phyloP scores from a whole-genome alignment of 2,329 filamentous ascomycete genomes.

The Lachnellula cervina region DNA sequence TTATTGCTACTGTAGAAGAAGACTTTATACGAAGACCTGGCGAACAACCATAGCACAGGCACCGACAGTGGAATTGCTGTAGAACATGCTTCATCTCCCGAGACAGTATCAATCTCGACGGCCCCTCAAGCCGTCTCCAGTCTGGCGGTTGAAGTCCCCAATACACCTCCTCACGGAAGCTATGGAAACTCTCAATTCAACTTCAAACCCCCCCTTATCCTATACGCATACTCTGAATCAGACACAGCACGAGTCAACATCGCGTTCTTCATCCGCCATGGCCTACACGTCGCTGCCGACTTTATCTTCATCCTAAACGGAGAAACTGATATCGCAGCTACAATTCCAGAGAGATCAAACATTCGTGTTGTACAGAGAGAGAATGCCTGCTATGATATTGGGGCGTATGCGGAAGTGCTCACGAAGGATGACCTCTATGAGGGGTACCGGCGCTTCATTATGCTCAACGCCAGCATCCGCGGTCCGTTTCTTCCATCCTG shows the following conservation, averaged over 20 bases:
- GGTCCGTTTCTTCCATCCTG: constrained; percentile 29
- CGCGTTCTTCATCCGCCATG: constrained; percentile 28
- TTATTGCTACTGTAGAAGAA: not conserved
- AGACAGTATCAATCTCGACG: not conserved
- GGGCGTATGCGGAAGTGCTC: constrained; percentile 25
- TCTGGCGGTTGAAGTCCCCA: not conserved
- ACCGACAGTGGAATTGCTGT: too few relatives aligned
- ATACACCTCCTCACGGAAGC: not conserved
- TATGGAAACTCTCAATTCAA: not conserved
- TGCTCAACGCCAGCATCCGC: constrained; percentile 28
- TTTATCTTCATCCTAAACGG: constrained; percentile 30
- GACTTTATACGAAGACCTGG: too few relatives aligned
- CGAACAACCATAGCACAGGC: too few relatives aligned
- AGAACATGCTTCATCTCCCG: not conserved
- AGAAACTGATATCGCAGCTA: constrained; percentile 11
- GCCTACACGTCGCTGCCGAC: constrained; percentile 26
- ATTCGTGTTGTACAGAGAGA: constrained; percentile 20
- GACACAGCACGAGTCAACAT: constrained; percentile 22
- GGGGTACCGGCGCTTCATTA: constrained; percentile 25
- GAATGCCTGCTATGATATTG: constrained; percentile 30
- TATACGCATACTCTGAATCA: constrained; percentile 29
- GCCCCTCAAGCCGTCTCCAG: not conserved
- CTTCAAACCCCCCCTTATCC: constrained; percentile 21
- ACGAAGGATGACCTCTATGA: constrained; percentile 24
- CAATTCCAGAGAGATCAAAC: constrained; percentile 20